Conservation (phyloP, 2,329 filamentous ascomycete species). For the Fusarium denticulatum region DNA sequence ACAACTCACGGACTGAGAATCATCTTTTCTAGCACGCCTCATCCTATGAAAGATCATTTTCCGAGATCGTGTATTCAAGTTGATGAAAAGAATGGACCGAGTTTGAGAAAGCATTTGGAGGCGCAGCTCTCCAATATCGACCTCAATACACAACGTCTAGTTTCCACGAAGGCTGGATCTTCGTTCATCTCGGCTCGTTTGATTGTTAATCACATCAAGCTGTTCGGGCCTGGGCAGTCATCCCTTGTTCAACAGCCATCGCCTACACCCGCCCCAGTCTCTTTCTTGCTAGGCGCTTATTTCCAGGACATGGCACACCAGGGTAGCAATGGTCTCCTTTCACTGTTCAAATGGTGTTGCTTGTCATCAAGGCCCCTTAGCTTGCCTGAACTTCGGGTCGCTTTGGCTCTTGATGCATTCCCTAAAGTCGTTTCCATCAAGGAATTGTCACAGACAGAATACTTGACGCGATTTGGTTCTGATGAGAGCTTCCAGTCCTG, state of each 20-base stretch:
- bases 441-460: background rate
- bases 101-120: background rate
- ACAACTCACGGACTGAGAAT: background rate
- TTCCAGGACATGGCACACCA: slow-evolving; percentile 2
- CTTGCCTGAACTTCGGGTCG: background rate
- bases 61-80: background rate
- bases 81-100: background rate
- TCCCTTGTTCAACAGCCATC: background rate
- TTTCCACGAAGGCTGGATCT: background rate
- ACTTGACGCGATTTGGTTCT: background rate
- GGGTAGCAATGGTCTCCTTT: background rate
- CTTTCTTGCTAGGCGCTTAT: background rate
- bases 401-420: background rate
- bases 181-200: background rate
- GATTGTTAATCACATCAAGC: background rate
- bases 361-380: background rate
- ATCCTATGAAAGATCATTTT: background rate
- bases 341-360: background rate
- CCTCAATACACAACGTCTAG: background rate
- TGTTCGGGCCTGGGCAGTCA: background rate
- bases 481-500: slow-evolving; percentile 1
- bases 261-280: background rate
- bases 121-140: background rate
- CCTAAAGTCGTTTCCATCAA: background rate
- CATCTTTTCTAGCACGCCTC: background rate